phyloP scores from a whole-genome alignment of 1,284 basidiomycete genomes.

The Boletus albobrunnescens region DNA sequence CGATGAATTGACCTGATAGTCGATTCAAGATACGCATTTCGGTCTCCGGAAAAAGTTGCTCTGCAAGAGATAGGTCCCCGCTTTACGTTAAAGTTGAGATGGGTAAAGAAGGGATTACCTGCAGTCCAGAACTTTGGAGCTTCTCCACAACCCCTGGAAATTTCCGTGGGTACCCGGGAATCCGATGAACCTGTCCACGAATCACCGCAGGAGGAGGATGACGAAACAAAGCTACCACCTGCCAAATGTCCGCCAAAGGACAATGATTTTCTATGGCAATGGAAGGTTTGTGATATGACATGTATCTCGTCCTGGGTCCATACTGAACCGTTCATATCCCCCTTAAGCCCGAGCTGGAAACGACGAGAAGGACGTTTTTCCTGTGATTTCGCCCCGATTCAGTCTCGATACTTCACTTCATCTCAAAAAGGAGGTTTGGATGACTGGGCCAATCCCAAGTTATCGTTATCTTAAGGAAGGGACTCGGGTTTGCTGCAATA shows the following conservation, averaged over 20 bases:
- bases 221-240: constrained; percentile 11
- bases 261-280: constrained; percentile 74
- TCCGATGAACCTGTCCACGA: constrained; percentile 33
- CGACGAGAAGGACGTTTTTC: constrained; percentile 76
- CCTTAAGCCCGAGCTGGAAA: constrained; percentile 70
- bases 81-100: constrained; percentile 92
- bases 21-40: constrained; percentile 78
- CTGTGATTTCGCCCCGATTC: constrained; percentile 40
- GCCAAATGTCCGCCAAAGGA: constrained; percentile 47
- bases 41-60: constrained; percentile 85
- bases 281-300: constrained; percentile 67
- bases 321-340: constrained; percentile 10
- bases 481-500: background rate
- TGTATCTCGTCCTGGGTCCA: background rate
- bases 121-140: constrained; percentile 68
- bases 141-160: constrained; percentile 52
- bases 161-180: constrained; percentile 51
- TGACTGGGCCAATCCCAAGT: too few species aligned
- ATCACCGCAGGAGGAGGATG: constrained; percentile 11
- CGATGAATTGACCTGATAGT: constrained; percentile 4
- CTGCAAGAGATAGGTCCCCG: constrained; percentile 98
- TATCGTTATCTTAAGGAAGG: too few species aligned
- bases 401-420: background rate
- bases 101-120: constrained; percentile 85
- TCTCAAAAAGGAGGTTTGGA: background rate